Conservation (phyloP, 352 stramenopile species). For the Pythium phragmitis region DNA sequence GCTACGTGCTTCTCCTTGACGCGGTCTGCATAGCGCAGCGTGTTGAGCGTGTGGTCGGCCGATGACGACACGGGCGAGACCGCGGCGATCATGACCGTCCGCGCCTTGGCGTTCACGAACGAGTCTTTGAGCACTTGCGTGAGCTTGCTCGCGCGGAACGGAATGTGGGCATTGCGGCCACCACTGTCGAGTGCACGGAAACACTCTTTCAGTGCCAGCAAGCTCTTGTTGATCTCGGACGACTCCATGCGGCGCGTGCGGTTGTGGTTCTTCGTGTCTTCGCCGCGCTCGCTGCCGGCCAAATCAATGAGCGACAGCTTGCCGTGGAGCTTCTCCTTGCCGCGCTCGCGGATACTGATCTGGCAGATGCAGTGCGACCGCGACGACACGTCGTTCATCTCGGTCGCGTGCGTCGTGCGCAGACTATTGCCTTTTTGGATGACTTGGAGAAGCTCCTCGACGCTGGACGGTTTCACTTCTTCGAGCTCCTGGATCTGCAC, state of each 20-base stretch:
- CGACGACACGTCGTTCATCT: constrained; percentile 95
- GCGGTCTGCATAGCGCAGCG: constrained; percentile 95
- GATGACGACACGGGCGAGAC: constrained; percentile 93
- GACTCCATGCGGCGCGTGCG: constrained; percentile 93
- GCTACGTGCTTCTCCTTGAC: constrained; percentile 95
- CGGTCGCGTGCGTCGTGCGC: constrained; percentile 95
- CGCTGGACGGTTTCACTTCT: constrained; percentile 85
- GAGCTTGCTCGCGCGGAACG: constrained; percentile 95
- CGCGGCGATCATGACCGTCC: constrained; percentile 96
- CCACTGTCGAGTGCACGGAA: constrained; percentile 94
- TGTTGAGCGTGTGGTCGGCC: constrained; percentile 97
- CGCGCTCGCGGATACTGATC: constrained; percentile 79
- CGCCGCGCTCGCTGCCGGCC: constrained; percentile 93
- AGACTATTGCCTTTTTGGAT: constrained; percentile 92
- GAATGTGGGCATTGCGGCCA: constrained; percentile 89
- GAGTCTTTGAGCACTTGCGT: constrained; percentile 98
- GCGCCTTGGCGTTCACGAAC: constrained; percentile 94
- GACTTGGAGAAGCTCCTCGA: constrained; percentile 91
- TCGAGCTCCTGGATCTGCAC: constrained; percentile 95
- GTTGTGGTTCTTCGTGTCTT: constrained; percentile 94
- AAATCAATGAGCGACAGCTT: constrained; percentile 97
- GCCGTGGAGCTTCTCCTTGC: constrained; percentile 53
- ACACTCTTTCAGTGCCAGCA: constrained; percentile 97
- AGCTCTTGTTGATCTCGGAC: constrained; percentile 97
- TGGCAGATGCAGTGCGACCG: constrained; percentile 96